phyloP scores from a whole-genome alignment of 164 flowering plant species.

The Umbilicus rupestris region DNA sequence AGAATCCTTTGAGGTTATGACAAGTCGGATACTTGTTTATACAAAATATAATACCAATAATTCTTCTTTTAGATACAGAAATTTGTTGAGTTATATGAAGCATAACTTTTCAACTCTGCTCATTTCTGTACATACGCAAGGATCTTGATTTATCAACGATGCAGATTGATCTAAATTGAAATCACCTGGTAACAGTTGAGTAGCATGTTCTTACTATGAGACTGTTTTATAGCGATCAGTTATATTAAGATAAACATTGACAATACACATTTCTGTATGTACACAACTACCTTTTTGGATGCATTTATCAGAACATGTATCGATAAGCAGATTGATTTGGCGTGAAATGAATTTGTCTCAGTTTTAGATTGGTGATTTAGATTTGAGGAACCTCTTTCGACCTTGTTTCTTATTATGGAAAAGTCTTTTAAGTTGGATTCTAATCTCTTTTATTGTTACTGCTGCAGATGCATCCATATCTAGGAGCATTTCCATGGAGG shows the following conservation, averaged over 20 bases:
- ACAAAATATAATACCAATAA: too few relatives aligned
- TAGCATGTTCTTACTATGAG: background rate
- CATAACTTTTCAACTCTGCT: background rate
- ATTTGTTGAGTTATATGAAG: background rate
- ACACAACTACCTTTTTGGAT: background rate
- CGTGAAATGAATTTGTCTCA: background rate
- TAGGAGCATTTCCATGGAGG: constrained; percentile 36
- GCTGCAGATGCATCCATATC: constrained; percentile 40
- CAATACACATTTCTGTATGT: background rate
- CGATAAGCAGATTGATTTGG: background rate
- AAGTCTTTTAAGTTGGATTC: background rate
- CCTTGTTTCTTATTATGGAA: background rate
- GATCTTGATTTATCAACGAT: background rate
- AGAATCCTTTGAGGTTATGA: too few relatives aligned
- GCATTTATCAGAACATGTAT: background rate
- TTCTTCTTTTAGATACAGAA: too few relatives aligned
- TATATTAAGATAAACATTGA: background rate
- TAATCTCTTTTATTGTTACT: constrained; percentile 13
- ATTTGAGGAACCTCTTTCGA: background rate
- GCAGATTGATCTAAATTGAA: too few relatives aligned
- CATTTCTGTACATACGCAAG: background rate
- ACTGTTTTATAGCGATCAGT: background rate
- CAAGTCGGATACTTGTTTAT: too few relatives aligned
- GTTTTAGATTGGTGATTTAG: background rate
- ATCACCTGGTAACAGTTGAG: background rate